Base-by-base conservation (phyloP, 441 rosid genomes). In the Populus hybrid region DNA sequence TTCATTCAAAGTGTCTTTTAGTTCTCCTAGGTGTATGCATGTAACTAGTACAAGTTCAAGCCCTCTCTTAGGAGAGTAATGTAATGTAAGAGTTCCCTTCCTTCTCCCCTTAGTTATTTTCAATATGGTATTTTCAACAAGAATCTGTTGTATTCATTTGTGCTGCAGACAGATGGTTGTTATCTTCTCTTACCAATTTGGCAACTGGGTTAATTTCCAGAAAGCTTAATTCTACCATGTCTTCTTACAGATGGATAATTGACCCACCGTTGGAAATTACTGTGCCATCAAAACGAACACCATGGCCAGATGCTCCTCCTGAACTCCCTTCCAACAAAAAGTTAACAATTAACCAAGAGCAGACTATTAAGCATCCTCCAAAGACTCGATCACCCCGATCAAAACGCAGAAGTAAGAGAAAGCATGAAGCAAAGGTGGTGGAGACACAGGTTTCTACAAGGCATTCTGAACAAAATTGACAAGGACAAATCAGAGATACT, bases 221-320 rank as follows among this genome's bases (percentile, higher is more conserved):
- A 70, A 18, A 70, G 74, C 59, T 67, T 61, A 53, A 19, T 42
- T 24, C 14, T 24, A 24, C 28, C 19, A 53, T 34, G 74, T 34
- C 40, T 73, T 68, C 40, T 5, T 84, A 67, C 93, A 96, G 98
- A 78, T 96, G 98, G 99, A 82, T 94, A 57, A 89, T 94, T 64
- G 97, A 96, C 79, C 97, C 96, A 59, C 98, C 94, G 19, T 81
- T 94, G 88, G 97, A 94, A 71, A 87, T 94, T 74, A 90, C 97
- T 4, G 91, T 92, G 35, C 94, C 94, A 21, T 87, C 99, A 4
- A 96, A 92, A 85, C 90, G 83, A 50, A 90, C 97, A 10, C 97
- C 95, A 42, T 94, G 99, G 98, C 98, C 97, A 36, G 98, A 96
- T 80, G 81, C 91, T 75, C 97, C 98, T 23, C 97, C 95, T 6